These are phyloP conservation scores for Verticillium alfalfae DNA, from an alignment of 2,329 filamentous ascomycete species.

Conservation along the genomic window DNA sequence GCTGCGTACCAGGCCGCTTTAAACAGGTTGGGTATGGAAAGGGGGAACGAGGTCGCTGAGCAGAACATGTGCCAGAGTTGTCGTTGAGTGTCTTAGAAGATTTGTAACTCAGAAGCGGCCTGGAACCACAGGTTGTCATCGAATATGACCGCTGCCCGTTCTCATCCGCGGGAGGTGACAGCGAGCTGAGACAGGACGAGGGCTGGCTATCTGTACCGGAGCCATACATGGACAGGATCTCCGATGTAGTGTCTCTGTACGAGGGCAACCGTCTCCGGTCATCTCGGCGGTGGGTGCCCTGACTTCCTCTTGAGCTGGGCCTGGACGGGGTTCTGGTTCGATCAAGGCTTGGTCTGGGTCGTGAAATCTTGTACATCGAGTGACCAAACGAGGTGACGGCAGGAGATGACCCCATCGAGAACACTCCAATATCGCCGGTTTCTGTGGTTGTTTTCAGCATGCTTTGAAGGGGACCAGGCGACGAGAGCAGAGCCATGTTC, in stretches of 20 bases:
- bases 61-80: slow-evolving; percentile 30
- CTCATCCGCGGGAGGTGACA: slow-evolving; percentile 37
- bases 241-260: slow-evolving; percentile 46
- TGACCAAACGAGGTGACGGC: slow-evolving; percentile 13
- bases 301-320: slow-evolving; percentile 21
- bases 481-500: slow-evolving; percentile 35
- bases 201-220: slow-evolving; percentile 34
- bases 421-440: slow-evolving; percentile 58
- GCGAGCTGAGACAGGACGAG: slow-evolving; percentile 32
- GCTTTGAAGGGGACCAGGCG: slow-evolving; percentile 51
- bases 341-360: slow-evolving; percentile 22
- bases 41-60: slow-evolving; percentile 52
- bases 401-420: slow-evolving; percentile 43
- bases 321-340: slow-evolving; percentile 15
- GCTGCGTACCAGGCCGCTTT: slow-evolving; percentile 45
- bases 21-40: slow-evolving; percentile 54
- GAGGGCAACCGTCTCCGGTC: slow-evolving; percentile 40
- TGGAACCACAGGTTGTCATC: slow-evolving; percentile 45
- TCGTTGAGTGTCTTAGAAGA: slow-evolving; percentile 44
- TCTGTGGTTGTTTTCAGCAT: slow-evolving; percentile 64
- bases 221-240: slow-evolving; percentile 51
- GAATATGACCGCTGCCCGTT: slow-evolving; percentile 45
- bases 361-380: slow-evolving; percentile 22
- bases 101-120: slow-evolving; percentile 37
- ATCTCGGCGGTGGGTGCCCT: slow-evolving; percentile 27